These are phyloP conservation scores for Boletus coccyginus DNA, from an alignment of 768 basidiomycete species.

Conservation along the genomic window DNA sequence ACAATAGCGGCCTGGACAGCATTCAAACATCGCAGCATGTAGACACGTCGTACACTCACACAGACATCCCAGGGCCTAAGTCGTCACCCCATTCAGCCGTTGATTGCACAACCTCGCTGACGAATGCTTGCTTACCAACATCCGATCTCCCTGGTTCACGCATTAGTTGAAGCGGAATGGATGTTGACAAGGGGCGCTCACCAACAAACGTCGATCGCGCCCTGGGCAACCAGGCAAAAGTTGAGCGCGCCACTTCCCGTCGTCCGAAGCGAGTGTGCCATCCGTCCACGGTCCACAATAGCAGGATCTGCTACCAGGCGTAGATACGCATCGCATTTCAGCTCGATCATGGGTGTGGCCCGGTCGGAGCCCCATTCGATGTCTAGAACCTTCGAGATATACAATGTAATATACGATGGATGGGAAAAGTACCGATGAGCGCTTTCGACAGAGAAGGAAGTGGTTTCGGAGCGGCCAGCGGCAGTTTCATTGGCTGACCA, in stretches of 20 bases:
- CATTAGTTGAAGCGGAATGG: not conserved
- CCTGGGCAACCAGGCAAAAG: slow-evolving; percentile 84
- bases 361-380: slow-evolving; percentile 91
- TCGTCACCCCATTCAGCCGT: not conserved
- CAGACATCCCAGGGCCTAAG: slow-evolving; percentile 83
- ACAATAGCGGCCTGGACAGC: slow-evolving; percentile 68
- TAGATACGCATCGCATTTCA: slow-evolving; percentile 67
- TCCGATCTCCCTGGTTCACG: slow-evolving; percentile 68
- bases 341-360: slow-evolving; percentile 46
- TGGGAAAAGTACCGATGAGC: slow-evolving; percentile 50
- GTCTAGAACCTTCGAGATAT: slow-evolving; percentile 36
- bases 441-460: slow-evolving; percentile 71
- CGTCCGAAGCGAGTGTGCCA: slow-evolving; percentile 82
- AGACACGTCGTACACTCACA: slow-evolving; percentile 33
- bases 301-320: slow-evolving; percentile 70
- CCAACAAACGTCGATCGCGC: slow-evolving; percentile 87
- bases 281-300: slow-evolving; percentile 58
- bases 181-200: slow-evolving; percentile 29
- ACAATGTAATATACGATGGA: not conserved
- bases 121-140: slow-evolving; percentile 44
- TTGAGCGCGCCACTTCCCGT: slow-evolving; percentile 84
- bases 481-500: slow-evolving; percentile 52
- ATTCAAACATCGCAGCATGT: not conserved
- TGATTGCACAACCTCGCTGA: not conserved
- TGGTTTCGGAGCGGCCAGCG: slow-evolving; percentile 59